These are phyloP conservation scores for Blastobotrys parvus DNA, from an alignment of 805 yeast genomes.

Conservation along the genomic window DNA sequence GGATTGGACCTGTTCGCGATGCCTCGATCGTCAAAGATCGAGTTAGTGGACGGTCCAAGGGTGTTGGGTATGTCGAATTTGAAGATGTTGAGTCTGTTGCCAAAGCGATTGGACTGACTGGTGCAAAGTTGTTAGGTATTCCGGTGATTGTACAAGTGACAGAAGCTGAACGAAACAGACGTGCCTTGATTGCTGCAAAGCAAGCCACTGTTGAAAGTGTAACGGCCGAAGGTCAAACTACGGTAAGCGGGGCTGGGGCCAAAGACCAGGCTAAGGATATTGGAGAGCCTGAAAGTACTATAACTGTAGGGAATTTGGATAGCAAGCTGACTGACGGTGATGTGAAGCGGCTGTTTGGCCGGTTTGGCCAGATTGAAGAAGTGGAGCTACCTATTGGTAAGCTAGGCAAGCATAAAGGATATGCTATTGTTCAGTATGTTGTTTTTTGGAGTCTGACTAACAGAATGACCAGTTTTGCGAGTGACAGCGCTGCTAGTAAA, in stretches of 20 bases:
- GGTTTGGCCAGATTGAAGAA: too few relatives aligned
- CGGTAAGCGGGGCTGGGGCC: too few relatives aligned
- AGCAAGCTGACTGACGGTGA: too few relatives aligned
- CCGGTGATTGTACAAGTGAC: slow-evolving; percentile 28
- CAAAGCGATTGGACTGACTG: slow-evolving; percentile 26
- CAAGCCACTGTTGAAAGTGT: neutral
- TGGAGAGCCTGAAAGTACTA: neutral
- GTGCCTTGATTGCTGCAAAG: slow-evolving; percentile 16
- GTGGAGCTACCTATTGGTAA: too few relatives aligned
- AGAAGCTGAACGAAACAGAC: slow-evolving; percentile 27
- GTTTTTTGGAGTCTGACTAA: too few relatives aligned
- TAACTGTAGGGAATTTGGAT: neutral
- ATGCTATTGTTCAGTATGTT: slow-evolving; percentile 1
- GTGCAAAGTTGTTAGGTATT: slow-evolving; percentile 26
- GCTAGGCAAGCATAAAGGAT: too few relatives aligned
- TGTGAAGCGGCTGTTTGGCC: too few relatives aligned
- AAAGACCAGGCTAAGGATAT: too few relatives aligned
- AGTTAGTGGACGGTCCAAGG: slow-evolving; percentile 26
- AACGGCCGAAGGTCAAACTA: too few relatives aligned
- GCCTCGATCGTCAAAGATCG: slow-evolving; percentile 30
- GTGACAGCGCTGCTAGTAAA: slow-evolving; percentile 17
- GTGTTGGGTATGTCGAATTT: slow-evolving; percentile 31
- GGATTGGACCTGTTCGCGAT: slow-evolving; percentile 28
- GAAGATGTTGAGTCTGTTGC: slow-evolving; percentile 22
- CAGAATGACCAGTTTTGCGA: too few relatives aligned